Evolutionary conservation across 352 stramenopile species (phyloP), one percentile per base, ranked within the genome.

Genomic region (Phytopythium montanum): DNA sequence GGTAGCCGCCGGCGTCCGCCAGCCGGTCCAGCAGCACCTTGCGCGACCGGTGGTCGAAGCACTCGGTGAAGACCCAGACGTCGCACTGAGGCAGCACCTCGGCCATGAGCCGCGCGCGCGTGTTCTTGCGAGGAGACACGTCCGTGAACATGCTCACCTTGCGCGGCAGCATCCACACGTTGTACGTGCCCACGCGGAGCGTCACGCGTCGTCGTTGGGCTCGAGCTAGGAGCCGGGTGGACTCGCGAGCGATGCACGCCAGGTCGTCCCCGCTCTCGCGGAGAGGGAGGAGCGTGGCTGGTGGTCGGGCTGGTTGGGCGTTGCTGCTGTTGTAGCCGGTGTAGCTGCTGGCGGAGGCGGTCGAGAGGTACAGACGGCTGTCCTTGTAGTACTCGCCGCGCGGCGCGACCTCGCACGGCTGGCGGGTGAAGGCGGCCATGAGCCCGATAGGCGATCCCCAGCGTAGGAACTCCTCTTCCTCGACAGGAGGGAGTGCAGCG

Each of bases 121-220:
- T 92, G 63, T 90, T 92, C 62, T 92, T 92, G 63, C 83, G 81
- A 2, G 81, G 79, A 0, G 76, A 90, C 31, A 83, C 72, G 49
- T 62, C 81, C 42, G 79, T 87, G 59, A 92, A 92, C 38, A 72
- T 75, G 41, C 75, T 88, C 39, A 92, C 74, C 54, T 89, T 90
- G 46, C 79, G 80, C 9, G 82, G 83, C 75, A 92, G 75, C 83
- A 92, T 92, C 83, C 83, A 92, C 16, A 92, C 79, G 56, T 90
- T 92, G 71, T 90, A 92, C 14, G 80, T 92, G 28, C 80, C 83
- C 8, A 92, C 68, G 28, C 65, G 79, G 8, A 92, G 34, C 26
- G 59, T 61, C 29, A 92, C 78, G 21, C 79, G 77, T 19, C 76
- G 75, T 31, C 72, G 73, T 42, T 90, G 79, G 18, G 89, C 52